phyloP scores from a whole-genome alignment of 106 monocot species.

The Ottelia alismoides region DNA sequence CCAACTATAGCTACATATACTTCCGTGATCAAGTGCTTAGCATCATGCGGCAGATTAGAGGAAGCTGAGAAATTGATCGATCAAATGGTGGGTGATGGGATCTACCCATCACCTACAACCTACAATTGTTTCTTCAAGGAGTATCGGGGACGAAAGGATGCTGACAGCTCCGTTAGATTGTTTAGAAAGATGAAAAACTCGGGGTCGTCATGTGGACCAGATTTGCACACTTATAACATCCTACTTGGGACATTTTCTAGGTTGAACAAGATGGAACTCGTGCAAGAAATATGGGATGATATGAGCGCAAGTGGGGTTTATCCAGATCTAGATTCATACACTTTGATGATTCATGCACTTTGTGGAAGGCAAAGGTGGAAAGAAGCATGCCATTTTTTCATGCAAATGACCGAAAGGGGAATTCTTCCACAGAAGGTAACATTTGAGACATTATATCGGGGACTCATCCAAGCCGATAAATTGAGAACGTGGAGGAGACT shows the following conservation, averaged over 20 bases:
- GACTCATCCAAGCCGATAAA: conserved; percentile 89
- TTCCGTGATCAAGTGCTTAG: conserved; percentile 81
- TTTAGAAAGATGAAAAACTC: conserved; percentile 70
- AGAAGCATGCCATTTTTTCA: conserved; percentile 74
- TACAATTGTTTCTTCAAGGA: conserved; percentile 97
- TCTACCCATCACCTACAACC: conserved; percentile 58
- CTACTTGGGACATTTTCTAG: conserved; percentile 60
- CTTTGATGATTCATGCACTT: conserved; percentile 67
- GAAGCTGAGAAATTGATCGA: conserved; percentile 65
- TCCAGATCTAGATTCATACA: conserved; percentile 88
- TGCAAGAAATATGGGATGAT: conserved; percentile 74
- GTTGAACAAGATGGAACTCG: conserved; percentile 22
- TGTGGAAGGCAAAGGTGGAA: conserved; percentile 74
- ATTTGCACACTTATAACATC: conserved; percentile 78
- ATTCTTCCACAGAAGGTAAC: conserved; percentile 88
- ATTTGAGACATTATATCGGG: conserved; percentile 82
- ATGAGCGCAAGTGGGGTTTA: conserved; percentile 47
- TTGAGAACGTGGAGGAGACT: conserved; percentile 90
- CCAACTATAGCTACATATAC: conserved; percentile 89
- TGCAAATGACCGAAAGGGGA: conserved; percentile 99
- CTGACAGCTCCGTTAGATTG: conserved; percentile 32
- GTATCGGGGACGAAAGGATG: conserved; percentile 81
- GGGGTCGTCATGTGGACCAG: conserved; percentile 22
- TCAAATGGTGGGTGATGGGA: conserved; percentile 54
- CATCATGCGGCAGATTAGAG: conserved; percentile 83